Evolutionary conservation across 805 yeast species (phyloP).

Genomic region (Nakazawaea ishiwadae): DNA sequence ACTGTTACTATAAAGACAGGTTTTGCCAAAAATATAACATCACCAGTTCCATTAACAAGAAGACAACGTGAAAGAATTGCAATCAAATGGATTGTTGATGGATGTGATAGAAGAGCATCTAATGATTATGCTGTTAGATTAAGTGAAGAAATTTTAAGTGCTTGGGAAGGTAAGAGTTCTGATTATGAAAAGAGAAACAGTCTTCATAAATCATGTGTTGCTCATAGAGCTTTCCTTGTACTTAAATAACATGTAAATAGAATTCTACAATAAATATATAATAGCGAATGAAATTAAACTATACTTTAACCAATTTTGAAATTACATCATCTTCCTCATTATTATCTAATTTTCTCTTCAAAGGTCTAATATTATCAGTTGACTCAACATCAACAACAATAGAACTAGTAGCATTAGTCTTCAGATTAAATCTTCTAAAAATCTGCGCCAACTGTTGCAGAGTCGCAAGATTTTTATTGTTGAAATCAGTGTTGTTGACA

Average conservation of each 20-base stretch:
- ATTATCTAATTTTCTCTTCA: constrained; percentile 1
- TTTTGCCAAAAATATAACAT: constrained; percentile 73
- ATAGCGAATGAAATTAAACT: not conserved
- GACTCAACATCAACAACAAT: not conserved
- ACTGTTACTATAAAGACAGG: constrained; percentile 77
- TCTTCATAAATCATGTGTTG: constrained; percentile 82
- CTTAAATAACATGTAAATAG: constrained; percentile 16
- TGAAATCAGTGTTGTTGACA: constrained; percentile 1
- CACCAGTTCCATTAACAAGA: constrained; percentile 78
- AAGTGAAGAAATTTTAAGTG: constrained; percentile 82
- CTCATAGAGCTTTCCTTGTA: constrained; percentile 77
- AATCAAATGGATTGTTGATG: constrained; percentile 85
- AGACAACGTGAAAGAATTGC: constrained; percentile 86
- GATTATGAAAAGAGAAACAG: constrained; percentile 80
- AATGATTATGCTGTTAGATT: constrained; percentile 82
- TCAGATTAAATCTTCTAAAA: constrained; percentile 2
- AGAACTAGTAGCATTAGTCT: constrained; percentile 7
- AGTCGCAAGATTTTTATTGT: constrained; percentile 1
- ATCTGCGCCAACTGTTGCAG: constrained; percentile 12
- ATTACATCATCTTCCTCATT: not conserved
- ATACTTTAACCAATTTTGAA: too few species aligned
- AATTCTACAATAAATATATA: too few species aligned
- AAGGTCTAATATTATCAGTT: not conserved
- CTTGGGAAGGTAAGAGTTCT: constrained; percentile 71
- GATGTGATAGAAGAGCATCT: constrained; percentile 73